A percentile compares a stretch with the other conserved stretches of the same genome.
Evolutionary conservation across 2,329 filamentous ascomycete genomes (phyloP).

Genomic region (Aspergillus eucalypticola): DNA sequence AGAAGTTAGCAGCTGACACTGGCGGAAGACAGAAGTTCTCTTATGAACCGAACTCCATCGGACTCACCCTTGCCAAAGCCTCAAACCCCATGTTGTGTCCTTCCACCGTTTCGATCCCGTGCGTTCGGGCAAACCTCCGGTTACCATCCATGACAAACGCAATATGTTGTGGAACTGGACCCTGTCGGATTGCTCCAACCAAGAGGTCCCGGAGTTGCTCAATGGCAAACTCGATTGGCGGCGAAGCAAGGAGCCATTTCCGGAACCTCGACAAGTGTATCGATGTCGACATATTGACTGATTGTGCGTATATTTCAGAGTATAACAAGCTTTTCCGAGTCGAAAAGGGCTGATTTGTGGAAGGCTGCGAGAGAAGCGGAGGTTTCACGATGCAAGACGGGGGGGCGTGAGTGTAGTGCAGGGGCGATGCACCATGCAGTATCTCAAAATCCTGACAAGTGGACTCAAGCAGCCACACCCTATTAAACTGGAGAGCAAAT

Average conservation of each 20-base stretch:
- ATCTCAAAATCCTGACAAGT: not conserved
- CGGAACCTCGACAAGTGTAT: constrained; percentile 63
- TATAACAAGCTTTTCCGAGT: constrained; percentile 3
- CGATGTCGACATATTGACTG: constrained; percentile 46
- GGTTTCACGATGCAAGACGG: not conserved
- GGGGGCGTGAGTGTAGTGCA: not conserved
- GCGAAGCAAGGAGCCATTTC: constrained; percentile 81
- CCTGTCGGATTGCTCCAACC: constrained; percentile 85
- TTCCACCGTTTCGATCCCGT: constrained; percentile 94
- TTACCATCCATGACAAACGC: constrained; percentile 99
- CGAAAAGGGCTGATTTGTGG: not conserved
- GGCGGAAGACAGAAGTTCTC: constrained; percentile 1
- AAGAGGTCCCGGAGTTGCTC: constrained; percentile 77
- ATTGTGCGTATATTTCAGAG: not conserved
- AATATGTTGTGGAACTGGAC: constrained; percentile 89
- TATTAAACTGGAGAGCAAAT: too few relatives aligned
- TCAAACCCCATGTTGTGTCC: constrained; percentile 96
- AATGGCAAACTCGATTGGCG: constrained; percentile 87
- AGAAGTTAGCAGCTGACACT: not conserved
- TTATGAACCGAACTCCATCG: not conserved
- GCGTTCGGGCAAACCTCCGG: constrained; percentile 81
- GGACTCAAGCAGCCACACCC: not conserved
- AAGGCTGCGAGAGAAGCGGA: not conserved
- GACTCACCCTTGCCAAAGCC: constrained; percentile 76
- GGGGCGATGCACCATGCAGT: not conserved